These are phyloP conservation scores for Chalciporus piperatus DNA, from an alignment of 768 basidiomycete genomes.

Conservation along the genomic window DNA sequence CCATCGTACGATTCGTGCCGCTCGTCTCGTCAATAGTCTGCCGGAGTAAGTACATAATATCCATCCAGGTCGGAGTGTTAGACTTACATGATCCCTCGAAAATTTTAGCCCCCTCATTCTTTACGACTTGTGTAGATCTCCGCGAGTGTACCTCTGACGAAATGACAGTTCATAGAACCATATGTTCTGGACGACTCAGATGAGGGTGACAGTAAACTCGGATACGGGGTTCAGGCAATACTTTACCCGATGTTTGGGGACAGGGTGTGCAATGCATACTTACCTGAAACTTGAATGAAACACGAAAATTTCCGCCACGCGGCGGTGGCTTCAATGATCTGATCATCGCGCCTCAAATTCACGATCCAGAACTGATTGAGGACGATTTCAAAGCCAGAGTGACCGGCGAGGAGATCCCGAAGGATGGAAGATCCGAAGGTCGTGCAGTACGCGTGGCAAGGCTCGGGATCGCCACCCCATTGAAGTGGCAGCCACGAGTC, in stretches of 20 bases:
- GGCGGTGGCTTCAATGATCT: neutral
- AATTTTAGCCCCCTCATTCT: neutral
- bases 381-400: slow-evolving; percentile 8
- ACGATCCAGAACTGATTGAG: slow-evolving; percentile 7
- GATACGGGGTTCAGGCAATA: neutral
- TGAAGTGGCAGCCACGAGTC: slow-evolving; percentile 21
- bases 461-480: neutral
- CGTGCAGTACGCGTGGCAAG: slow-evolving; percentile 11
- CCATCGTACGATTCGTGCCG: no score
- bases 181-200: neutral
- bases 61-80: neutral
- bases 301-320: neutral
- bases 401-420: slow-evolving; percentile 16
- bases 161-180: neutral
- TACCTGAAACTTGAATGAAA: neutral
- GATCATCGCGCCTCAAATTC: neutral
- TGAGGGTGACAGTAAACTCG: neutral
- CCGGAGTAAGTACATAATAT: no score
- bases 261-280: neutral
- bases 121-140: neutral
- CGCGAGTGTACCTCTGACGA: neutral
- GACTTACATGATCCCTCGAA: neutral
- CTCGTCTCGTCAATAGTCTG: neutral
- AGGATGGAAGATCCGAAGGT: slow-evolving; percentile 22
- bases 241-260: neutral